Evolutionary conservation across 768 basidiomycete genomes (phyloP), one percentile per base, ranked within the genome.

Genomic region (Royoungia palumana): DNA sequence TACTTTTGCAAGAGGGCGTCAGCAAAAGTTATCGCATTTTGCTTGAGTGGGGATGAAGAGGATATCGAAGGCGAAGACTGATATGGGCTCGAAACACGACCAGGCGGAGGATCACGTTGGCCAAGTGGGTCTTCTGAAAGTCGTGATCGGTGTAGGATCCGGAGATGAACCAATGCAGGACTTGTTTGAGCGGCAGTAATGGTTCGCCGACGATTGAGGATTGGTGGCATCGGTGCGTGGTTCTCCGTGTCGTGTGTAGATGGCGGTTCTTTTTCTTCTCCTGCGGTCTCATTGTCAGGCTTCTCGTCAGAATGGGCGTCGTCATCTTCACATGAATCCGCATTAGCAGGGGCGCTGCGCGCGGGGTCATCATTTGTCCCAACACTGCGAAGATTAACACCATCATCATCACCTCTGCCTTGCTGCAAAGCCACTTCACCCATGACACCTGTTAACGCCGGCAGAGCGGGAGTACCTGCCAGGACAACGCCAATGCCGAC

Each of bases 391-490:
- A 74, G 64, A 47, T 75, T 71, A 47, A 68, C 65, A 2, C 72
- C 74, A n/a, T 77, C 75, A 45, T 87, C 85, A 51, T 86, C 83
- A 44, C 77, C 74, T 16, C 91, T 77, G 2, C 94, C 94, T 70
- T 98, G 95, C 56, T 92, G 92, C 42, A 98, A 71, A 2, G 91
- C 89, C 42, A 95, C 85, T 51, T 87, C 71, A 5, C 94, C 94
- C 65, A 87, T 81, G 4, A 82, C 69, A n/a, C 80, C 75, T 1
- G 85, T 81, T 25, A 97, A 72, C 19, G 68, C 64, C 1, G 92
- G 93, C 77, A 96, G 77, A 7, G 76, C 92, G 4, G 87, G 85
- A 22, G 73, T 73, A 25, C 87, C 87, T 13, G 91, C 91, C 25
- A 93, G 68, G 13, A 95, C 67, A 48, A 89, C 75, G 34, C 91